Evolutionary conservation across 257 asterid genomes (phyloP).

Genomic region (Solanum acaule): DNA sequence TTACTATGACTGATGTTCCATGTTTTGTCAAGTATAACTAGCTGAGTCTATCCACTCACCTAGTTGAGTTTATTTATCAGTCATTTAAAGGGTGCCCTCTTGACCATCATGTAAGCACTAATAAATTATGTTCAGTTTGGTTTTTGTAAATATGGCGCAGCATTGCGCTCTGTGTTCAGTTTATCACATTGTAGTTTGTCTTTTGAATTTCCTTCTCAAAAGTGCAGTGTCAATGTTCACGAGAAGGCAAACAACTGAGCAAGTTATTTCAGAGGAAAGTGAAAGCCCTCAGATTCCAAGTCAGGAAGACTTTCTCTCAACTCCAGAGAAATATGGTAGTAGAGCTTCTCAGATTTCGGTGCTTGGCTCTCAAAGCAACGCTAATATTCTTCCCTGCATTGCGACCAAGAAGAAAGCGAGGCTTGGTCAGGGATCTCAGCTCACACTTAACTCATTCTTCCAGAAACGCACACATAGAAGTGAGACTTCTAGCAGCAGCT

Average conservation of each 20-base stretch:
- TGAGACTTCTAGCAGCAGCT: conserved; percentile 13
- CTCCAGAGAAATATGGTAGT: conserved; percentile 14
- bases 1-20: not conserved
- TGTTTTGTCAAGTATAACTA: not conserved
- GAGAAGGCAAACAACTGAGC: conserved; percentile 47
- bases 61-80: not conserved
- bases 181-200: not conserved
- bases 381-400: conserved; percentile 20
- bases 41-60: not conserved
- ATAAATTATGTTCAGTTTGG: not conserved
- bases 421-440: conserved; percentile 62
- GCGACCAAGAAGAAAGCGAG: conserved; percentile 50
- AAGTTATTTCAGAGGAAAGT: conserved; percentile 24
- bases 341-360: conserved; percentile 13
- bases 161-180: not conserved
- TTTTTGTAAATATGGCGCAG: not conserved
- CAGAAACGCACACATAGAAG: conserved; percentile 27
- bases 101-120: not conserved
- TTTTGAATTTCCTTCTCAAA: conserved; percentile 4
- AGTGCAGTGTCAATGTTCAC: conserved; percentile 67
- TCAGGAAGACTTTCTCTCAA: conserved; percentile 18
- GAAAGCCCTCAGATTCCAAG: conserved; percentile 18
- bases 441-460: conserved; percentile 77
- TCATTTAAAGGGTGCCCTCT: not conserved
- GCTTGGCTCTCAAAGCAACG: conserved; percentile 12